Percentiles rank a stretch among this genome's conserved stretches.
phyloP scores from a whole-genome alignment of 257 asterid genomes.

The Linderniella brevidens region DNA sequence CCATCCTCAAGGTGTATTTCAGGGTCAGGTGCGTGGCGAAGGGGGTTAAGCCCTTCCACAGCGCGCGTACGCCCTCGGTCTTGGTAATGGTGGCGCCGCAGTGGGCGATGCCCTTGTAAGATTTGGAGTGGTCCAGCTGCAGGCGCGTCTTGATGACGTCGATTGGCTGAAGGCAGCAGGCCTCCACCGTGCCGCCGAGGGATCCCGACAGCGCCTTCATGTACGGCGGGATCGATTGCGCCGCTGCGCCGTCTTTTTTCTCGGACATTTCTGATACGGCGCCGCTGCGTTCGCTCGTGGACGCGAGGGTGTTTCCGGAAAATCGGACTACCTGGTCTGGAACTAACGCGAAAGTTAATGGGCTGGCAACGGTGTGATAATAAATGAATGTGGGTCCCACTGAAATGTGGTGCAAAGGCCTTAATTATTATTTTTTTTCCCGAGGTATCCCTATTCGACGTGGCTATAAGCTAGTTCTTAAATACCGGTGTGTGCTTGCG shows the following conservation, averaged over 20 bases:
- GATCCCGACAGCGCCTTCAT: constrained; percentile 91
- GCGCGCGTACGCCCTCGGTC: constrained; percentile 68
- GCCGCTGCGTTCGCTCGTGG: too few relatives aligned
- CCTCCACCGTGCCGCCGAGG: constrained; percentile 82
- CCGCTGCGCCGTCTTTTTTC: constrained; percentile 11
- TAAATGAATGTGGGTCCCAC: too few relatives aligned
- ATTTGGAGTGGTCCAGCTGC: constrained; percentile 73
- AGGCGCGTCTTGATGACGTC: constrained; percentile 96
- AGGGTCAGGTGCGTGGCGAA: constrained; percentile 89
- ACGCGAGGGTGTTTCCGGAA: too few relatives aligned
- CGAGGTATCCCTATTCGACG: too few relatives aligned
- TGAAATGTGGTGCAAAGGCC: too few relatives aligned
- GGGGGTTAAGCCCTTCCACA: constrained; percentile 97
- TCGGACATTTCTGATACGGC: too few relatives aligned
- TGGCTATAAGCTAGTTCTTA: too few relatives aligned
- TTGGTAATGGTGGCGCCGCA: constrained; percentile 60
- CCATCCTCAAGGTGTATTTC: constrained; percentile 90
- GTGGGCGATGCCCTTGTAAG: constrained; percentile 73
- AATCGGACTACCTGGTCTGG: too few relatives aligned
- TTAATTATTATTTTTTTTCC: too few relatives aligned
- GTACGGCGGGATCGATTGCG: constrained; percentile 56
- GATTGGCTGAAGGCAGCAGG: constrained; percentile 81
- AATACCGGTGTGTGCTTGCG: too few relatives aligned
- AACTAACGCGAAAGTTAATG: too few relatives aligned
- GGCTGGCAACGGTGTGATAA: too few relatives aligned